A percentile compares a stretch with the other conserved stretches of the same genome.
phyloP scores from a whole-genome alignment of 257 asterid species.

The Salvia hispanica region DNA sequence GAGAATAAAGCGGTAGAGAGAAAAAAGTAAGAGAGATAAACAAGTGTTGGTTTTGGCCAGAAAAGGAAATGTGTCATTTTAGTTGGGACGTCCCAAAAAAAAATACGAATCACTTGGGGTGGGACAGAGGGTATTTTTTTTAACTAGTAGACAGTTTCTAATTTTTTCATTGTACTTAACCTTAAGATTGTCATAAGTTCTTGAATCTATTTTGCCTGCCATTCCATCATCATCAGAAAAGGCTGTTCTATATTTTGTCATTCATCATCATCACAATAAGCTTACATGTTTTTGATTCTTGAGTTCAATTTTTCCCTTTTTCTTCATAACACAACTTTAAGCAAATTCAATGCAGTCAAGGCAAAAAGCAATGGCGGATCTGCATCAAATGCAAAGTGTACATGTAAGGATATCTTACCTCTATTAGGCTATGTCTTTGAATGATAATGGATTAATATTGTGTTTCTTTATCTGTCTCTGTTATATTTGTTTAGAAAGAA shows the following conservation, averaged over 20 bases:
- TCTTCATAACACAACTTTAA: slow-evolving; percentile 26
- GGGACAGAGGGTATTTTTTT: background rate
- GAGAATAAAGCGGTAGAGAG: no score
- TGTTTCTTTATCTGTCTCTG: slow-evolving; percentile 1
- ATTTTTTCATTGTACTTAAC: slow-evolving; percentile 1
- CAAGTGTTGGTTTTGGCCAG: no score
- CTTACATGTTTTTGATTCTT: background rate
- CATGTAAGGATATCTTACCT: slow-evolving; percentile 60
- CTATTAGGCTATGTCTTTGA: slow-evolving; percentile 14
- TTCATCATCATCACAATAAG: background rate
- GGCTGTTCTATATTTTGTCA: slow-evolving; percentile 13
- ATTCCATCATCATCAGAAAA: background rate
- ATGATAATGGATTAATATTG: slow-evolving; percentile 11
- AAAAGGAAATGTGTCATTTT: no score
- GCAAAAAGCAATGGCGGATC: slow-evolving; percentile 85
- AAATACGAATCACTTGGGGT: no score
- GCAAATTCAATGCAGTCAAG: slow-evolving; percentile 75
- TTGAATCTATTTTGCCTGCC: slow-evolving; percentile 26
- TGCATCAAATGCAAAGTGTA: slow-evolving; percentile 85
- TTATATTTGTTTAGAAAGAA: slow-evolving; percentile 14
- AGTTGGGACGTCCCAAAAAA: no score
- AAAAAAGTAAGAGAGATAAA: no score
- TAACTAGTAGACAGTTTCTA: background rate
- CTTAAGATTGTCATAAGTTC: background rate
- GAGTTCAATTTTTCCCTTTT: slow-evolving; percentile 8